phyloP scores from a whole-genome alignment of 805 yeast species.

The Groenewaldozyma tartarivorans region DNA sequence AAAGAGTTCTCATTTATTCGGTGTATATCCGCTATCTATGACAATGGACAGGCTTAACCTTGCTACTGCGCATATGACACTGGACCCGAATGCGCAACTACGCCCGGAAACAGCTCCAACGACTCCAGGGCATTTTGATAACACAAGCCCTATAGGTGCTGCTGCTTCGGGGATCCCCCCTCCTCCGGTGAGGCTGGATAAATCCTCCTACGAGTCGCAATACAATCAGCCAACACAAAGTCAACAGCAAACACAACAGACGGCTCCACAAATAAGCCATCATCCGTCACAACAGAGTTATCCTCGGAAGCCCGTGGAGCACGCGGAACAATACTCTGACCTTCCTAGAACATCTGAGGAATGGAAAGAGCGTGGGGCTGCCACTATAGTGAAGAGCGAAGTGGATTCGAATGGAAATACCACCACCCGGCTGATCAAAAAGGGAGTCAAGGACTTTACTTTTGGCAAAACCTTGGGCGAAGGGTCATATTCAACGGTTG shows the following conservation, averaged over 20 bases:
- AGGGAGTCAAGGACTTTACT: slow-evolving; percentile 71
- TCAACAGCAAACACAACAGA: not conserved
- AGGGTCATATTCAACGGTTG: slow-evolving; percentile 93
- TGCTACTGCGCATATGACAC: not conserved
- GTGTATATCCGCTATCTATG: too few relatives aligned
- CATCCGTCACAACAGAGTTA: not conserved
- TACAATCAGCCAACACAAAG: not conserved
- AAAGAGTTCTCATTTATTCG: too few relatives aligned
- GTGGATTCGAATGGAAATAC: slow-evolving; percentile 40
- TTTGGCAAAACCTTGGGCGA: slow-evolving; percentile 87
- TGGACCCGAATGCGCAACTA: not conserved
- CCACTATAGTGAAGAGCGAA: slow-evolving; percentile 39
- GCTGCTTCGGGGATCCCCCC: not conserved
- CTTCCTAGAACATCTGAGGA: slow-evolving; percentile 23
- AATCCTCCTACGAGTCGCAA: not conserved
- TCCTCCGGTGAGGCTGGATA: not conserved
- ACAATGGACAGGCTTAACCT: not conserved
- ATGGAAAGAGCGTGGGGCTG: slow-evolving; percentile 55
- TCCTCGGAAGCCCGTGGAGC: not conserved
- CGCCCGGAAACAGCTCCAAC: not conserved
- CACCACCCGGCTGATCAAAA: slow-evolving; percentile 40
- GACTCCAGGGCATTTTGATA: not conserved
- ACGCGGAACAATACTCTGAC: not conserved
- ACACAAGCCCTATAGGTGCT: not conserved
- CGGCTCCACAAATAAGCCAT: too few relatives aligned